These are phyloP conservation scores for Aureobasidium musti DNA, from an alignment of 2,329 filamentous ascomycete genomes.

Conservation along the genomic window DNA sequence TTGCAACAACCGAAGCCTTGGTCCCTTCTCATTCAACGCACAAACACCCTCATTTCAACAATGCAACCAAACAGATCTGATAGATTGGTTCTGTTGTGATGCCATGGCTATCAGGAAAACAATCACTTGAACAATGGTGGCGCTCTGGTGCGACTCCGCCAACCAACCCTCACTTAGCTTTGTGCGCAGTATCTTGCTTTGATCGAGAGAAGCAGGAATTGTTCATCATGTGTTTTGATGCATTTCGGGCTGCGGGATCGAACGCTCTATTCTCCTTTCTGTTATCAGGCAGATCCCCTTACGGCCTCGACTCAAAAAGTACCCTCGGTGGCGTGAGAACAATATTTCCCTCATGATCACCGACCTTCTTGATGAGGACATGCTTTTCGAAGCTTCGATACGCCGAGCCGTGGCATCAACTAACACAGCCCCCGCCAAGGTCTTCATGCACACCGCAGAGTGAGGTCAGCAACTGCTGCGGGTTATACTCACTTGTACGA, in stretches of 20 bases:
- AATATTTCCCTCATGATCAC: constrained; percentile 1
- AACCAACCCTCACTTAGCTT: neutral
- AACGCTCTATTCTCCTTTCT: neutral
- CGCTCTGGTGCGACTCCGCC: constrained; percentile 12
- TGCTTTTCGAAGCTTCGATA: constrained; percentile 22
- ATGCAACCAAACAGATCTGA: constrained; percentile 15
- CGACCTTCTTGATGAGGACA: constrained; percentile 14
- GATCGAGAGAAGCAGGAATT: neutral
- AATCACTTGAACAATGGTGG: constrained; percentile 15
- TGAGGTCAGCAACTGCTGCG: constrained; percentile 17
- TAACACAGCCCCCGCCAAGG: constrained; percentile 26
- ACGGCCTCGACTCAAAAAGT: neutral
- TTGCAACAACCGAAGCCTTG: constrained; percentile 25
- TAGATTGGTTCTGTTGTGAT: constrained; percentile 21
- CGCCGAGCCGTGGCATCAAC: constrained; percentile 5
- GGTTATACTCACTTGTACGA: neutral
- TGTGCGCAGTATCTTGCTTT: neutral
- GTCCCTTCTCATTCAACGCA: constrained; percentile 20
- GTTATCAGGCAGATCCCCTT: neutral
- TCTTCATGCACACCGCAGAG: neutral
- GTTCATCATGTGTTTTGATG: neutral
- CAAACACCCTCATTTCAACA: constrained; percentile 27
- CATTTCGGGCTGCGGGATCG: neutral
- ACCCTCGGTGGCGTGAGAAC: neutral
- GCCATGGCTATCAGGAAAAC: constrained; percentile 16